Percentiles rank a stretch among this genome's conserved stretches.
These are phyloP conservation scores for Xylariaceae sp. DNA, from an alignment of 2,329 filamentous ascomycete species.

Conservation along the genomic window DNA sequence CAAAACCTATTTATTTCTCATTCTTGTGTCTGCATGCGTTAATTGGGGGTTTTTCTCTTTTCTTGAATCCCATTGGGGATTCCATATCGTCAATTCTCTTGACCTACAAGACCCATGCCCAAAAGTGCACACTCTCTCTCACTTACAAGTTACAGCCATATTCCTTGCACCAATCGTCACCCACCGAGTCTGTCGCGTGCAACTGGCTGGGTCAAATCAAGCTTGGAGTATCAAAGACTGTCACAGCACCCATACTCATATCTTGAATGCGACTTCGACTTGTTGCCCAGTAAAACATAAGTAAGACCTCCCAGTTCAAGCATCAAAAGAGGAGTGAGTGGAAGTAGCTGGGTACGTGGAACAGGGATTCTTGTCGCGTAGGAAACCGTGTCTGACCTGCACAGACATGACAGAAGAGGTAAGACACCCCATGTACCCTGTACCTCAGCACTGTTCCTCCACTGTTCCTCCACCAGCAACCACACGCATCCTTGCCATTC, in stretches of 20 bases:
- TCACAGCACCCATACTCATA: constrained; percentile 10
- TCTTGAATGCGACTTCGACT: constrained; percentile 21
- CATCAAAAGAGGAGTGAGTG: not conserved
- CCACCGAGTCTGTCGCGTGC: constrained; percentile 15
- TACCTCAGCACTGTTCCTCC: constrained; percentile 14
- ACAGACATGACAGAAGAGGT: constrained; percentile 31
- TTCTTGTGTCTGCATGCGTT: too few relatives aligned
- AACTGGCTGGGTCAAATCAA: constrained; percentile 14
- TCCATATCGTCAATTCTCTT: too few relatives aligned
- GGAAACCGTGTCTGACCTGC: constrained; percentile 34
- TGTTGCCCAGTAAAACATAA: not conserved
- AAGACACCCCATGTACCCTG: constrained; percentile 35
- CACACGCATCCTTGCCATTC: constrained; percentile 15
- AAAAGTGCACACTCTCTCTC: too few relatives aligned
- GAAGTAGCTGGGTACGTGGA: constrained; percentile 28
- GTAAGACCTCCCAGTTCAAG: not conserved
- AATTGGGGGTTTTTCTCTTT: too few relatives aligned
- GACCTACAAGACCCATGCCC: too few relatives aligned
- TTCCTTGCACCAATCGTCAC: constrained; percentile 8
- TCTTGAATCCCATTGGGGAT: too few relatives aligned
- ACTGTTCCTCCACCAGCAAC: constrained; percentile 12
- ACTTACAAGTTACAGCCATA: not conserved
- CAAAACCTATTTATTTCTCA: too few relatives aligned
- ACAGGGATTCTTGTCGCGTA: constrained; percentile 34
- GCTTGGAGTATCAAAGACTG: constrained; percentile 8